A percentile compares a stretch with the other conserved stretches of the same genome.
phyloP scores from a whole-genome alignment of 2,329 filamentous ascomycete genomes.

The Balansia obtecta region DNA sequence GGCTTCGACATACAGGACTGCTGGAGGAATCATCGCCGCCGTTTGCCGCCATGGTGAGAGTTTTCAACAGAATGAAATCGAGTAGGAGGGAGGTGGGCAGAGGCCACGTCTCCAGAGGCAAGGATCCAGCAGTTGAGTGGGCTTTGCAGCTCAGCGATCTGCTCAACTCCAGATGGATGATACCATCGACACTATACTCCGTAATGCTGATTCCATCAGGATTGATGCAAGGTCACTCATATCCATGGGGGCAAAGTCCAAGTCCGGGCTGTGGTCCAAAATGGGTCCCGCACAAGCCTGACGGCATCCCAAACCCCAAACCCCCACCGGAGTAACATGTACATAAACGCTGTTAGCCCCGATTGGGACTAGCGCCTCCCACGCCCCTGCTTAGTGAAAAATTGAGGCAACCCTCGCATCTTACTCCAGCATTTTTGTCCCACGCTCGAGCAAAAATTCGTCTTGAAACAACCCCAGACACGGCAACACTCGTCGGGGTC shows the following conservation, averaged over 20 bases:
- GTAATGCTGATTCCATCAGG: neutral
- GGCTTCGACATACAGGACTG: constrained; percentile 13
- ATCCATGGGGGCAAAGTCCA: neutral
- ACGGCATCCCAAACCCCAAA: neutral
- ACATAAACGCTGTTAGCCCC: neutral
- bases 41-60: constrained; percentile 9
- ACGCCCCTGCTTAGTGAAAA: constrained; percentile 29
- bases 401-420: constrained; percentile 29
- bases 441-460: constrained; percentile 32
- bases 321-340: too few species aligned
- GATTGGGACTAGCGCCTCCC: constrained; percentile 25
- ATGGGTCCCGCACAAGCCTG: constrained; percentile 4
- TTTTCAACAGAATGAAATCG: neutral
- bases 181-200: too few species aligned
- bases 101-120: neutral
- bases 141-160: neutral
- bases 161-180: neutral
- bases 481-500: constrained; percentile 27
- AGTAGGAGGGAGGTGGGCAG: neutral
- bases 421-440: constrained; percentile 23
- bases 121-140: neutral
- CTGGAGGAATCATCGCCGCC: constrained; percentile 8
- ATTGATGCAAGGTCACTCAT: neutral
- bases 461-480: constrained; percentile 28
- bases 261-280: constrained; percentile 2